Percentiles rank a stretch among this genome's conserved stretches.
Evolutionary conservation across 148 eudicot species (phyloP).

Genomic region (Chenopodium suecicum): DNA sequence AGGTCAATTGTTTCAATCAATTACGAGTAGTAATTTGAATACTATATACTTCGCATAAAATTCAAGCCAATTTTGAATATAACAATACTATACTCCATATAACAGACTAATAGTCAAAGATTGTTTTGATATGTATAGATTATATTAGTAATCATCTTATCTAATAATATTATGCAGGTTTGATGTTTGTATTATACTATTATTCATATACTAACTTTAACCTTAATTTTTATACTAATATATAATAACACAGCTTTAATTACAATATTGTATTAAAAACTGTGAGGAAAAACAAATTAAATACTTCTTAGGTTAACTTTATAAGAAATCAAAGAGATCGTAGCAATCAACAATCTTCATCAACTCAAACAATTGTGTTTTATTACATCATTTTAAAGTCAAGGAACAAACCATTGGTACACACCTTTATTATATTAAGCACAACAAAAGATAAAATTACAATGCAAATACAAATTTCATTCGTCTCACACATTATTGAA

Average conservation of each 20-base stretch:
- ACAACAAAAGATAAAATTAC: background rate
- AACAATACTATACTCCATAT: background rate
- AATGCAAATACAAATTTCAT: background rate
- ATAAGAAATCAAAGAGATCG: too few species aligned
- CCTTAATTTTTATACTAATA: too few species aligned
- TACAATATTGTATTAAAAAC: too few species aligned
- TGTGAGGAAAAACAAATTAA: too few species aligned
- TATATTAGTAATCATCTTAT: too few species aligned
- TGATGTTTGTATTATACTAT: too few species aligned
- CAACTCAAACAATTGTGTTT: background rate
- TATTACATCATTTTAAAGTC: background rate
- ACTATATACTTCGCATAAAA: background rate
- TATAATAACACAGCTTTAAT: too few species aligned
- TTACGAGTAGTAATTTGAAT: background rate
- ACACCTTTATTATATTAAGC: background rate
- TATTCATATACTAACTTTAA: too few species aligned
- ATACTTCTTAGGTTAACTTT: too few species aligned
- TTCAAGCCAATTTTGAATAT: background rate
- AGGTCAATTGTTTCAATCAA: background rate
- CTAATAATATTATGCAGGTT: too few species aligned
- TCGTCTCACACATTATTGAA: background rate
- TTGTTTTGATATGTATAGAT: too few species aligned
- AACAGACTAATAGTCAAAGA: too few species aligned
- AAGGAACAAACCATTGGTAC: background rate
- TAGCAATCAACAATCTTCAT: background rate